Conservation (phyloP, 1,139 yeast genomes). For the Casaregolazyma suthepensis region DNA sequence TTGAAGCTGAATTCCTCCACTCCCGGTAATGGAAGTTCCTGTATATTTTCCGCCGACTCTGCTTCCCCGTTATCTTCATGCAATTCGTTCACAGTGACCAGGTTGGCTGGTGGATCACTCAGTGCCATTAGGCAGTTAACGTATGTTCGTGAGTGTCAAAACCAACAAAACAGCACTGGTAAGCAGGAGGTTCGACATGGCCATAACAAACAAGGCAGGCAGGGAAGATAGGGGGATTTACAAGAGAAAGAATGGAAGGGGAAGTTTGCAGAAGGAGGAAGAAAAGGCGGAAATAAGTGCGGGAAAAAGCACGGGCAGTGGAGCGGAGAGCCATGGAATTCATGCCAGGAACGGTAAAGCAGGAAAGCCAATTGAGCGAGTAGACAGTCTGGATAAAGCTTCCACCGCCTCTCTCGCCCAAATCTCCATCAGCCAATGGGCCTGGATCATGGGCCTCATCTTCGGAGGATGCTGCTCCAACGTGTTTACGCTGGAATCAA, state of each 20-base stretch:
- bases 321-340: background rate
- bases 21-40: constrained; percentile 16
- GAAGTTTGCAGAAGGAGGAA: background rate
- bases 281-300: background rate
- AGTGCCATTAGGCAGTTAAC: background rate
- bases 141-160: background rate
- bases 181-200: background rate
- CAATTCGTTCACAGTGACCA: constrained; percentile 6
- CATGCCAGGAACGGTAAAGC: background rate
- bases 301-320: background rate
- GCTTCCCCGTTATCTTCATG: constrained; percentile 5
- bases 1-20: constrained; percentile 19
- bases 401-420: background rate
- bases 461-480: constrained; percentile 74
- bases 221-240: background rate
- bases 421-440: constrained; percentile 10
- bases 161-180: background rate
- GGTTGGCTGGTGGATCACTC: constrained; percentile 8
- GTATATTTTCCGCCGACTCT: constrained; percentile 1
- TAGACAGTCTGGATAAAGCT: too few species aligned
- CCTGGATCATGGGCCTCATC: constrained; percentile 34
- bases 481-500: constrained; percentile 55
- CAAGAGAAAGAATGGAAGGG: background rate
- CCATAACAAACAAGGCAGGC: background rate
- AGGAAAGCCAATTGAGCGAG: background rate